Percentiles rank a stretch among this genome's conserved stretches.
phyloP scores from a whole-genome alignment of 768 basidiomycete genomes.

The Collybia nuda region DNA sequence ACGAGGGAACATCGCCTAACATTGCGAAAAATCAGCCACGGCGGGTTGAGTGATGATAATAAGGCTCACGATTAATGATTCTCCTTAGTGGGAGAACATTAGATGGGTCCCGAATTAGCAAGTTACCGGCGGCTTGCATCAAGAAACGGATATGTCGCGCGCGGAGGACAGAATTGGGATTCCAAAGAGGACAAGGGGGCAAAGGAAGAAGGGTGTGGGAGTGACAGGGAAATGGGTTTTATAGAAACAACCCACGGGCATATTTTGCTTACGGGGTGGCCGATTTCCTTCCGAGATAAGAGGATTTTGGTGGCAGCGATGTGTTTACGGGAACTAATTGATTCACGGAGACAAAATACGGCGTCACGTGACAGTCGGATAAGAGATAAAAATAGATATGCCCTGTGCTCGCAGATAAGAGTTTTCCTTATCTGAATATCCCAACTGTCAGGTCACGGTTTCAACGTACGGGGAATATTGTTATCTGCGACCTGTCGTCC shows the following conservation, averaged over 20 bases:
- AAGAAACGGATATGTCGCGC: no score
- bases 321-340: no score
- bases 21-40: neutral
- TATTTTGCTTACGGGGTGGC: constrained; percentile 1
- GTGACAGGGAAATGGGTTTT: no score
- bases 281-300: constrained; percentile 20
- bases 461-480: no score
- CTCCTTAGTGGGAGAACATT: neutral
- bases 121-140: neutral
- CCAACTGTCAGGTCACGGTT: no score
- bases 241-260: no score
- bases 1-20: constrained; percentile 17
- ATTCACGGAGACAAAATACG: no score
- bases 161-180: no score
- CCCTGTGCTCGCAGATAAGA: neutral
- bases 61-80: neutral
- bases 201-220: neutral
- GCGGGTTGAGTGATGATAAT: neutral
- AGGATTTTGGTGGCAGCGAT: neutral
- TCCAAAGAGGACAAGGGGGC: no score
- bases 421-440: neutral
- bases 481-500: no score
- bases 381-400: neutral
- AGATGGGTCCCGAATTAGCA: neutral
- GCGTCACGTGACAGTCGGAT: constrained; percentile 9